These are phyloP conservation scores for Starmerella etchellsii DNA, from an alignment of 805 yeast genomes.

Conservation along the genomic window DNA sequence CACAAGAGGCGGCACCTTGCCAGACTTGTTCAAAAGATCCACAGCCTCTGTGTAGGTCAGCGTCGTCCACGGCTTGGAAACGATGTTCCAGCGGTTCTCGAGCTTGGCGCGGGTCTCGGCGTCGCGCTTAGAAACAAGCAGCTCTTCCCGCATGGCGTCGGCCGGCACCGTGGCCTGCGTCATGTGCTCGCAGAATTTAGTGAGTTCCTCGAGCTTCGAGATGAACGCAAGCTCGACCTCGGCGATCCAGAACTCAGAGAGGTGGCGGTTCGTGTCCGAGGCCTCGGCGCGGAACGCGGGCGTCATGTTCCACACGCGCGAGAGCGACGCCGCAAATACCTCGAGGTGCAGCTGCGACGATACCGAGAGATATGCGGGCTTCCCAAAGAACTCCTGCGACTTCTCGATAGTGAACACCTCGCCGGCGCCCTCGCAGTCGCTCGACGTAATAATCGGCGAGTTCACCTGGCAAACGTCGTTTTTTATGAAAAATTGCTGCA, in stretches of 20 bases:
- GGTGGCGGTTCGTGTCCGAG: slow-evolving; percentile 80
- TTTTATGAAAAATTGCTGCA: slow-evolving; percentile 42
- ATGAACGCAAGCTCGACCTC: slow-evolving; percentile 80
- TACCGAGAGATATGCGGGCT: slow-evolving; percentile 64
- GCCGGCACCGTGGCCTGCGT: slow-evolving; percentile 38
- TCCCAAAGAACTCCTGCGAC: slow-evolving; percentile 39
- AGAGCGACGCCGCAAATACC: slow-evolving; percentile 56
- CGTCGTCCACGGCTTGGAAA: slow-evolving; percentile 49
- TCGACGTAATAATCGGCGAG: slow-evolving; percentile 76
- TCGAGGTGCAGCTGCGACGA: slow-evolving; percentile 89
- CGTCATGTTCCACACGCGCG: slow-evolving; percentile 73
- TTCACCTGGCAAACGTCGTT: slow-evolving; percentile 54
- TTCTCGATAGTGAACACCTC: slow-evolving; percentile 58
- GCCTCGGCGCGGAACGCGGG: slow-evolving; percentile 93
- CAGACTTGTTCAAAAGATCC: slow-evolving; percentile 33
- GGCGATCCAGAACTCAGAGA: slow-evolving; percentile 95
- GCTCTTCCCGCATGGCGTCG: slow-evolving; percentile 18
- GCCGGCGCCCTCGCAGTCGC: slow-evolving; percentile 98
- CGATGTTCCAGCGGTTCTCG: slow-evolving; percentile 44
- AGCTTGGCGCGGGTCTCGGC: slow-evolving; percentile 30
- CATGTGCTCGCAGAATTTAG: slow-evolving; percentile 58
- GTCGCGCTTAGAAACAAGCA: slow-evolving; percentile 24
- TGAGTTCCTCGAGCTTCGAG: slow-evolving; percentile 41
- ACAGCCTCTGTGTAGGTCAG: slow-evolving; percentile 72
- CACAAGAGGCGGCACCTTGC: slow-evolving; percentile 29